Evolutionary conservation across 2,329 filamentous ascomycete genomes (phyloP).

Genomic region (Arthroderma sp.): DNA sequence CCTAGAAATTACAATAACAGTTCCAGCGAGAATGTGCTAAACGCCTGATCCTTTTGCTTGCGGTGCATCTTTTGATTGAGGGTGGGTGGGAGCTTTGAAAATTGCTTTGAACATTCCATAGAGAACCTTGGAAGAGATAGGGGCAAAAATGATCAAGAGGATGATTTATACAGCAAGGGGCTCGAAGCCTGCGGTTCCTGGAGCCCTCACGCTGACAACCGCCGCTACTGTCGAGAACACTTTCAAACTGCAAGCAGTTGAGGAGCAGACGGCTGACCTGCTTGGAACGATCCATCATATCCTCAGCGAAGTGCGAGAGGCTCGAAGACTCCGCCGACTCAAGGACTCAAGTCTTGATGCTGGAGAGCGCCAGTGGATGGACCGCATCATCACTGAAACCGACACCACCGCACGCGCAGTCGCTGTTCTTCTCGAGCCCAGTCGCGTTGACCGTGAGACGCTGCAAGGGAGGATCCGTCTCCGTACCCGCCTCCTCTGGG

Average conservation of each 20-base stretch:
- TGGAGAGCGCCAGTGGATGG: constrained; percentile 18
- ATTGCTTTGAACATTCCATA: too few species aligned
- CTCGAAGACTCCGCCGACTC: constrained; percentile 12
- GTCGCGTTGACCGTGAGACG: constrained; percentile 16
- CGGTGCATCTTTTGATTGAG: too few species aligned
- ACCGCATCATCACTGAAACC: constrained; percentile 21
- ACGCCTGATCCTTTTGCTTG: too few species aligned
- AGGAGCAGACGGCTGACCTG: constrained; percentile 14
- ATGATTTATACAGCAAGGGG: too few species aligned
- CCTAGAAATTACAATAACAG: too few species aligned
- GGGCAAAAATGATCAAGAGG: too few species aligned
- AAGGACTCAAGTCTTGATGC: constrained; percentile 8
- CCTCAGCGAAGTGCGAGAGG: constrained; percentile 15
- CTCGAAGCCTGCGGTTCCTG: too few species aligned
- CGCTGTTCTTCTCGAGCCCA: constrained; percentile 15
- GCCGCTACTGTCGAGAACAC: too few species aligned
- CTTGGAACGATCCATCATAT: constrained; percentile 14
- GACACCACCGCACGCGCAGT: constrained; percentile 27
- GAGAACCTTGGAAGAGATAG: too few species aligned
- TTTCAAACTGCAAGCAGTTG: background rate
- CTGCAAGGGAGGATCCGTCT: constrained; percentile 12
- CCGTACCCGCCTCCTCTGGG: constrained; percentile 17
- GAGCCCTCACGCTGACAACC: too few species aligned
- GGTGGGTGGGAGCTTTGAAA: too few species aligned
- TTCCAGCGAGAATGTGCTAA: too few species aligned